Evolutionary conservation across 495 filamentous ascomycete species (phyloP).

Genomic region (Aspergillus asperescens): DNA sequence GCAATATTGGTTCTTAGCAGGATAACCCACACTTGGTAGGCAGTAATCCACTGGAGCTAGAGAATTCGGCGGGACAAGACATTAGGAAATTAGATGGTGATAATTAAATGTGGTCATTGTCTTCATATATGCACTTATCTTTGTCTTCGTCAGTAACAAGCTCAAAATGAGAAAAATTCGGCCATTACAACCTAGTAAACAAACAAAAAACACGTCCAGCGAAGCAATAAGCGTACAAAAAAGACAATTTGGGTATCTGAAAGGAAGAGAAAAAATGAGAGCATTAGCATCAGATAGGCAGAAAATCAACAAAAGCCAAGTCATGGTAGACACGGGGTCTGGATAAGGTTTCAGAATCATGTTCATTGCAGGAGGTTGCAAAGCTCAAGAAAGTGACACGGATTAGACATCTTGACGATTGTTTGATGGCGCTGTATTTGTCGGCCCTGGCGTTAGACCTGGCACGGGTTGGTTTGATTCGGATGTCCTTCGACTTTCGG

Average conservation of each 20-base stretch:
- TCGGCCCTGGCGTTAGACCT: slow-evolving; percentile 18
- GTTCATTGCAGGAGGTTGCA: neutral
- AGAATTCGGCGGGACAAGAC: too few species aligned
- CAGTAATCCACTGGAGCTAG: too few species aligned
- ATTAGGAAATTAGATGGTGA: too few species aligned
- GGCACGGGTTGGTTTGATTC: slow-evolving; percentile 26
- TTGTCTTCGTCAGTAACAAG: slow-evolving; percentile 3
- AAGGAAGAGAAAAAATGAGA: slow-evolving; percentile 10
- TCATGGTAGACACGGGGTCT: neutral
- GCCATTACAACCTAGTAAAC: neutral
- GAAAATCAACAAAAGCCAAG: slow-evolving; percentile 7
- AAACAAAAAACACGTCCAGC: slow-evolving; percentile 11
- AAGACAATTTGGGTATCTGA: slow-evolving; percentile 25
- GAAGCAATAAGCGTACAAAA: slow-evolving; percentile 15
- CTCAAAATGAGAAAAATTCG: neutral
- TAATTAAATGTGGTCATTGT: neutral
- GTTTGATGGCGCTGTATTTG: neutral
- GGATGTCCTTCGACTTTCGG: slow-evolving; percentile 34
- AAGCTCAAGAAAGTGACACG: neutral
- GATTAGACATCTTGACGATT: neutral
- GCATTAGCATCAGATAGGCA: slow-evolving; percentile 8
- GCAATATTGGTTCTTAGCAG: too few species aligned
- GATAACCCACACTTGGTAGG: too few species aligned
- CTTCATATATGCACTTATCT: slow-evolving; percentile 7
- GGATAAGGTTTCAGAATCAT: neutral